Evolutionary conservation across 768 basidiomycete species (phyloP), one percentile per base, ranked within the genome.

Genomic region (Tephrocybe sp.): DNA sequence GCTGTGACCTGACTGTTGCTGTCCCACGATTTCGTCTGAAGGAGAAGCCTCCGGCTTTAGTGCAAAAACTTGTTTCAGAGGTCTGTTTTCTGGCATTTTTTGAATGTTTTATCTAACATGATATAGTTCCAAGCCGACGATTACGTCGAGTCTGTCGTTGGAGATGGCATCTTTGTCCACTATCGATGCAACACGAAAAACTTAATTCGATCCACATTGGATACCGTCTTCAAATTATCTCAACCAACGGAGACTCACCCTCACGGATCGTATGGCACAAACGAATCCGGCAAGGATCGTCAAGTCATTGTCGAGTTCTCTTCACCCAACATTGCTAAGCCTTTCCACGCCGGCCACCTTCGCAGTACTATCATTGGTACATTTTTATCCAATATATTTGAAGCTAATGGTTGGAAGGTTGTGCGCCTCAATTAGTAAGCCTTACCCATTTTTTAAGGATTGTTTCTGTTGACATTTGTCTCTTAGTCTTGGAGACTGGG

Each of bases 321-420:
- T 2, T 91, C 89, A 1, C 94, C 94, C 10, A 97, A 98, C 63
- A 97, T 97, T 58, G 95, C 94, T 8, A 98, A 98, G 65, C 86
- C 87, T 6, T 97, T 97, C 80, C 95, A 98, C 57, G 93, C 95
- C 47, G 94, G 95, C 10, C 95, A 97, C 67, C 73, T 97, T 52
- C 80, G 95, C 31, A 93, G 91, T 47, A 98, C 95, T 7, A 97
- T 97, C 64, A 94, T 97, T 61, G 94, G 95, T 19, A 86, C 91
- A 0, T 95, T 95, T 72, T 69, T 97, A 49, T 74, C 80, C 11
- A 97, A 97, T 69, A 59, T 97, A 31, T 94, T 97, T 75, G 86
- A 84, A 61, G 78, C 89, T 7, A 90, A 85, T 58, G 94, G 94
- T 12, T 97, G 91, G 92, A 79, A 91, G 11, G 92, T 93, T 13